phyloP scores from a whole-genome alignment of 2,329 filamentous ascomycete species.

The Elsinoe batatas region DNA sequence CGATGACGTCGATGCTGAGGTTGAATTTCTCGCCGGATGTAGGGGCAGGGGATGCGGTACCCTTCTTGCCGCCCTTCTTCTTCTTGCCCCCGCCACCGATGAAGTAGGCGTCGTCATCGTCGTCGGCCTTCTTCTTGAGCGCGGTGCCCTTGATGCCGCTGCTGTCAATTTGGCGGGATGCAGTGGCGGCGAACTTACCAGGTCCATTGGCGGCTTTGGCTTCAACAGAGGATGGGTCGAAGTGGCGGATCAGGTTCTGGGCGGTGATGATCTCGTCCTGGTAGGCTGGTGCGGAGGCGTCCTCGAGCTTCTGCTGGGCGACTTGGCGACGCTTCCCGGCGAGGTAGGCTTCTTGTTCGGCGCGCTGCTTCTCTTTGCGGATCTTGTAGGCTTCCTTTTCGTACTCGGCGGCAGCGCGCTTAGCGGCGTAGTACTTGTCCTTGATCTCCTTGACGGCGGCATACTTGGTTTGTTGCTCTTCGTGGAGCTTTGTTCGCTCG shows the following conservation, averaged over 20 bases:
- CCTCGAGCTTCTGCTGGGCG: slow-evolving; percentile 65
- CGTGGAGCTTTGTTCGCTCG: slow-evolving; percentile 72
- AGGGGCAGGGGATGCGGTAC: slow-evolving; percentile 29
- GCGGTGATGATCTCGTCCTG: slow-evolving; percentile 85
- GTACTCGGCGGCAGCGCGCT: slow-evolving; percentile 72
- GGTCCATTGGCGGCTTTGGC: slow-evolving; percentile 54
- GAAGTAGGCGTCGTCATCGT: slow-evolving; percentile 81
- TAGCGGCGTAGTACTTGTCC: slow-evolving; percentile 74
- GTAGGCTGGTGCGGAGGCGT: slow-evolving; percentile 79
- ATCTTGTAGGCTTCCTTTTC: slow-evolving; percentile 75
- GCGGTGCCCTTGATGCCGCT: slow-evolving; percentile 76
- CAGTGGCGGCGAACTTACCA: slow-evolving; percentile 66
- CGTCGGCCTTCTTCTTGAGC: slow-evolving; percentile 64
- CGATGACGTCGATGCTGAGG: slow-evolving; percentile 81
- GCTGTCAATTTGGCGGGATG: slow-evolving; percentile 74
- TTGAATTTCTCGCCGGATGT: slow-evolving; percentile 59
- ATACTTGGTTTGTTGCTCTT: slow-evolving; percentile 80
- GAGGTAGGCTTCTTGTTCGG: slow-evolving; percentile 65
- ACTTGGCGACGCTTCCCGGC: slow-evolving; percentile 66
- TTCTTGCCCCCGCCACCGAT: slow-evolving; percentile 63
- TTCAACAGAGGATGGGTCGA: slow-evolving; percentile 61
- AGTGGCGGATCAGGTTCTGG: slow-evolving; percentile 79
- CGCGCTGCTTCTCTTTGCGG: slow-evolving; percentile 65
- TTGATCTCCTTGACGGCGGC: slow-evolving; percentile 73
- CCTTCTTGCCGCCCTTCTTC: slow-evolving; percentile 77